Base-by-base conservation (phyloP, 768 basidiomycete species). In the Amanita molliuscula region DNA sequence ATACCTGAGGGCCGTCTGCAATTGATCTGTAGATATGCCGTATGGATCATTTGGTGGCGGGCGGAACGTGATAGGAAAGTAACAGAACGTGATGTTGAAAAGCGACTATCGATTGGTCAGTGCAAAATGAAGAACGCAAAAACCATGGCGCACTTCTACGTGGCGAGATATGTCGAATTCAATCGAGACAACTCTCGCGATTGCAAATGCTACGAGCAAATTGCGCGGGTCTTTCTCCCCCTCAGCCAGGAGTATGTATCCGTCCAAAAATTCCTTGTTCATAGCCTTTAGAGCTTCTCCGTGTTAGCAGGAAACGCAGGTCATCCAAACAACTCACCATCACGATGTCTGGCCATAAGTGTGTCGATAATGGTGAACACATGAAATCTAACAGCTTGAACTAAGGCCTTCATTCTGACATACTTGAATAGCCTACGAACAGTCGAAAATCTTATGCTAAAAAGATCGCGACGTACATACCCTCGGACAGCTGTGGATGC, bases 211-310 rank as follows among this genome's bases (percentile, higher is more conserved):
- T 9, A 95, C 59, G 55, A 96, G 72, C 6, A 99, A 72, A 66
- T 98, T 99, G 15, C 96, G 75, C 26, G 96, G 96, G 62, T 99
- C 96, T 59, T 98, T 98, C 67, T 99, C 96, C 13, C 93, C 94
- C 50, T 96, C 88, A 3, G 82, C 92, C n/a, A 98, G 66, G 44
- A 62, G 61, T 26, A 85, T 75, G 62, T 98, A 99, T 20, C 80
- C 78, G 6, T 70, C 66, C 20, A 97, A 53, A 62, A 98, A 97
- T 6, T 70, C 74, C 21, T 78, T 71, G 1, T 84, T 84, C 75
- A 89, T 76, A 5, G 61, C 67, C 62, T 85, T 86, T 18, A 98
- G 65, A 29, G 78, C 90, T 84, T 54, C 16, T 6, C 54, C 43
- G 36, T 54, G 51, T 49, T 53, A 45, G 45, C 20, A 33, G 8